Base-by-base conservation (phyloP, 163 green algal species). In the Coccomyxa subellipsoidea region DNA sequence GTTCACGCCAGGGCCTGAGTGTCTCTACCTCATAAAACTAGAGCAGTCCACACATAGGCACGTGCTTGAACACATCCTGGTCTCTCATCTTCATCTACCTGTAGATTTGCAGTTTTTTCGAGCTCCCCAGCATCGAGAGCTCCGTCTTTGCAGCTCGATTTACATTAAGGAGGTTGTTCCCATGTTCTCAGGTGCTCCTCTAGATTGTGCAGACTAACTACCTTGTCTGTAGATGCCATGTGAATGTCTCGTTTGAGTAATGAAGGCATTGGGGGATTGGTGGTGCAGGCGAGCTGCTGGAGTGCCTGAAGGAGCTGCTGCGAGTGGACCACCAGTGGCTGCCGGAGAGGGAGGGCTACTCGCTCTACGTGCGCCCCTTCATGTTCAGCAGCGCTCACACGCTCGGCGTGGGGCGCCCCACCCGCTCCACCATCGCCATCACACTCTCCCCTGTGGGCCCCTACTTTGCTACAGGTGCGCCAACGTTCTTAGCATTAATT, bases 311-410 rank as follows among this genome's bases (percentile, higher is more conserved):
- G 76, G 70, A 38, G 70, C 87, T 96, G 69, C 81, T 96, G 37
- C 54, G 83, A 10, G 47, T 92, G 38, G 92, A 96, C 77, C 38
- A 71, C 12, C 73, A 34, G 40, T 94, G 90, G 89, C 77, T 95
- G 76, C 92, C 92, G 0, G 38, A 77, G 18, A 76, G 71, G 27
- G 83, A 88, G 12, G 92, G 92, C 29, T 90, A 91, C 84, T 90
- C 87, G 36, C 83, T 96, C 54, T 96, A 96, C 85, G 78, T 96
- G 27, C 84, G 92, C 31, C 92, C 92, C 32, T 93, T 92, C 47
- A 77, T 87, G 23, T 94, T 92, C 83, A 82, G 83, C 78, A 85
- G 75, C 38, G 84, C 88, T 15, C 59, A 82, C 35, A 82, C 72
- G 8, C 84, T 95, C 40, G 92, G 92, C 7, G 83, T 95, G 1